Evolutionary conservation across 208 protist genomes (phyloP).

Genomic region (Herpetomonas tarakana): DNA sequence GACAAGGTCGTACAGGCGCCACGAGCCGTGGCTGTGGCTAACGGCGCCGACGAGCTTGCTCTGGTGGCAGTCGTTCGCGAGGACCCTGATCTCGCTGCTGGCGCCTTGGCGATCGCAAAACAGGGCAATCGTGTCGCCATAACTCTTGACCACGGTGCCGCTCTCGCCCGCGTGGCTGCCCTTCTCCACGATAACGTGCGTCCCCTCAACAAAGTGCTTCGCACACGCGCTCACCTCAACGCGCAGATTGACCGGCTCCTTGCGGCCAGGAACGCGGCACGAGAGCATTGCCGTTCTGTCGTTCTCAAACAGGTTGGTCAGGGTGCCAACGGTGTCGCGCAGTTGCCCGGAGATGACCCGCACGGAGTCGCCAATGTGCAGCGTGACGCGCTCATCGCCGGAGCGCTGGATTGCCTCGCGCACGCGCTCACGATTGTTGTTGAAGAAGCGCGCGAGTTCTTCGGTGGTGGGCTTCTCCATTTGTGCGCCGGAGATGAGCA

Average conservation of each 20-base stretch:
- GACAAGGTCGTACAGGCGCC: conserved; percentile 84
- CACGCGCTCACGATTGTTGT: conserved; percentile 77
- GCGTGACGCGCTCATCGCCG: conserved; percentile 5
- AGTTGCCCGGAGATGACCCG: conserved; percentile 77
- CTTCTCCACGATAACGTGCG: conserved; percentile 80
- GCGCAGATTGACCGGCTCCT: conserved; percentile 59
- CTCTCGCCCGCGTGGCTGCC: conserved; percentile 80
- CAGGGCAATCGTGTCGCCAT: conserved; percentile 66
- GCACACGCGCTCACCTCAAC: conserved; percentile 77
- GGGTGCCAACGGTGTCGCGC: conserved; percentile 59
- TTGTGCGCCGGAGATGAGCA: conserved; percentile 54
- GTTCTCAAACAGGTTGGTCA: conserved; percentile 76
- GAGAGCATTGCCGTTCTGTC: conserved; percentile 61
- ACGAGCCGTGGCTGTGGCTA: conserved; percentile 63
- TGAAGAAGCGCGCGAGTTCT: conserved; percentile 86
- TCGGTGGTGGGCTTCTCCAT: conserved; percentile 76
- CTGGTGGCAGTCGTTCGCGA: conserved; percentile 83
- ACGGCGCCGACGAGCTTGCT: conserved; percentile 71
- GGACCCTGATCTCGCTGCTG: conserved; percentile 63
- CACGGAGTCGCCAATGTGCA: conserved; percentile 72
- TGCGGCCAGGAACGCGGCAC: conserved; percentile 52
- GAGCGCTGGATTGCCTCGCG: conserved; percentile 45
- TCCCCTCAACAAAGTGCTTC: conserved; percentile 82
- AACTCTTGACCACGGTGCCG: conserved; percentile 83
- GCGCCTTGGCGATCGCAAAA: conserved; percentile 67